A percentile compares a stretch with the other conserved stretches of the same genome.
phyloP scores from a whole-genome alignment of 768 basidiomycete genomes.

The Lactarius sanguifluus region DNA sequence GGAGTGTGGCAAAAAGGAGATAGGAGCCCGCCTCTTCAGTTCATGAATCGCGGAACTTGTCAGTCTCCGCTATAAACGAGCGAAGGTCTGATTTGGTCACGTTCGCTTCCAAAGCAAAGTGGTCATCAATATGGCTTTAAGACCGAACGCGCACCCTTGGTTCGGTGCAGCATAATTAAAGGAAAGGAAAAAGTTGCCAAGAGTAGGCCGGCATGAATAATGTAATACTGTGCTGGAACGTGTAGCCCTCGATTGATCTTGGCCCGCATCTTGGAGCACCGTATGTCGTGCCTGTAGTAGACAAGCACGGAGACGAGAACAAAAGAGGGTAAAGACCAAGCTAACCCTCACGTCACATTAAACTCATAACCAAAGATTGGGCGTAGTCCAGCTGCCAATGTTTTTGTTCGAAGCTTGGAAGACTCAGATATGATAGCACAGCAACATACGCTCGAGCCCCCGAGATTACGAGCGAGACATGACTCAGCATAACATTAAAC shows the following conservation, averaged over 20 bases:
- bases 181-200: not conserved
- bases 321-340: slow-evolving; percentile 4
- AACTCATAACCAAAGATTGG: slow-evolving; percentile 16
- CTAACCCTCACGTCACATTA: slow-evolving; percentile 16
- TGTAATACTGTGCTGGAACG: not conserved
- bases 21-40: not conserved
- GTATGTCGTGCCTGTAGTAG: not conserved
- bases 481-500: not conserved
- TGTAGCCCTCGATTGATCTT: slow-evolving; percentile 1
- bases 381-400: slow-evolving; percentile 15
- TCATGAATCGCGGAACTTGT: not conserved
- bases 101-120: slow-evolving; percentile 7
- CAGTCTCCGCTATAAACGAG: slow-evolving; percentile 2
- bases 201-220: not conserved
- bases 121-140: slow-evolving; percentile 6
- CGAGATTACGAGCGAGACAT: not conserved
- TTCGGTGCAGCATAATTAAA: not conserved
- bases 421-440: not conserved
- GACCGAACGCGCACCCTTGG: slow-evolving; percentile 1
- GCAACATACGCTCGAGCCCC: not conserved
- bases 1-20: not conserved
- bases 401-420: not conserved
- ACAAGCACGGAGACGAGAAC: not conserved
- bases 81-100: not conserved
- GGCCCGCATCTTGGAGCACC: not conserved